Evolutionary conservation across 2,329 filamentous ascomycete species (phyloP), one percentile per base, ranked within the genome.

Genomic region (Botrytis squamosa): DNA sequence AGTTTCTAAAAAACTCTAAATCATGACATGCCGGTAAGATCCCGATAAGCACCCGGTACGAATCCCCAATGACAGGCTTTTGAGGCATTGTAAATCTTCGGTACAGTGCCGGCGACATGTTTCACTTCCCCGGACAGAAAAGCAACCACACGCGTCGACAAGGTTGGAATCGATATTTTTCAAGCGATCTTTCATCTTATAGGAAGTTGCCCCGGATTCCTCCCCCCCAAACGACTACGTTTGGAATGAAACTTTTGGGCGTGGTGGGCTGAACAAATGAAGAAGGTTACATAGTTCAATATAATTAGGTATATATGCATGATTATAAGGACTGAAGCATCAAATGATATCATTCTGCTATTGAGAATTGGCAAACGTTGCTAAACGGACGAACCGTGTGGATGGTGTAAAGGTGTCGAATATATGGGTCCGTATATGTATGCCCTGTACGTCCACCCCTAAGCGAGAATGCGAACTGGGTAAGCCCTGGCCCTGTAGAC

Each of bases 61-160:
- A 40, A 57, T 25, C n/a, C n/a, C n/a, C 36, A 38, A 57, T 38
- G 36, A 57, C 52, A 38, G 5, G 18, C 22, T 55, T 22, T 25
- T n/a, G 52, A 68, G 40, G 49, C 10, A 33, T 8, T 57, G 66
- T 29, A 42, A 42, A 57, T 69, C 49, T 14, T 59, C 66, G 66
- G 66, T 57, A 42, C 29, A 69, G 65, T 40, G 38, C 46, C 46
- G 65, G 65, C 46, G 46, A 55, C 14, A 20, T 42, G 66, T 69
- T 69, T 68, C 65, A 68, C 38, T 69, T 69, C 66, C 52, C 66
- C 66, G 52, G 52, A 57, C 12, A 59, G 29, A 42, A 57, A 57
- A 4, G 8, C 4, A 18, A 33, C 18, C 5, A 36, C 66, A 68
- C 36, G 66, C 49, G 36, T 57, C 36, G 36, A 68, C 66, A 57